Evolutionary conservation across 2,329 filamentous ascomycete genomes (phyloP).

Genomic region (Dothideomycetes sp.): DNA sequence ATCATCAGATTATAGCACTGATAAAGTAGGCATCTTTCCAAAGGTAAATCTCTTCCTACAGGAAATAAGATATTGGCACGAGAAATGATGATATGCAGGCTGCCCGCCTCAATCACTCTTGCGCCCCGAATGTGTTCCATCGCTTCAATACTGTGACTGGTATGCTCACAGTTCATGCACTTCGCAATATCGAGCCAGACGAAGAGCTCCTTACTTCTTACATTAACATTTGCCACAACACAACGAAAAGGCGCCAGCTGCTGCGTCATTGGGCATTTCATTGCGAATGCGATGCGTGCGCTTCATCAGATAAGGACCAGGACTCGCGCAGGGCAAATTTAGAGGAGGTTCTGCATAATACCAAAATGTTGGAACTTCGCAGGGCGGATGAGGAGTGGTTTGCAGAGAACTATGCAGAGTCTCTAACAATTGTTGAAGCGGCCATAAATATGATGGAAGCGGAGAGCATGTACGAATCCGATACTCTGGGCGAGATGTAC

Average conservation of each 20-base stretch:
- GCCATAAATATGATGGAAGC: conserved; percentile 12
- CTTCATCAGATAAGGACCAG: conserved; percentile 8
- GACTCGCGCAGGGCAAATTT: conserved; percentile 8
- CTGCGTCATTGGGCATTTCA: conserved; percentile 19
- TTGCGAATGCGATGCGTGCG: conserved; percentile 18
- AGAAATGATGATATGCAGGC: neutral
- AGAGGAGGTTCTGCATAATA: conserved; percentile 4
- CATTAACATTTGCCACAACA: conserved; percentile 11
- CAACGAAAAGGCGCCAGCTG: conserved; percentile 7
- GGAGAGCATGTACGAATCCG: conserved; percentile 13
- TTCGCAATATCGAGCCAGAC: conserved; percentile 17
- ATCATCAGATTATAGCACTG: conserved; percentile 4
- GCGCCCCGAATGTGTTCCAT: conserved; percentile 11
- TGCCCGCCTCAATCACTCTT: conserved; percentile 10
- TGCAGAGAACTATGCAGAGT: conserved; percentile 8
- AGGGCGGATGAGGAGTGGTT: conserved; percentile 6
- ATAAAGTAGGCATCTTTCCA: conserved; percentile 10
- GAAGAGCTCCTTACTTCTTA: conserved; percentile 18
- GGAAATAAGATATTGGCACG: too few relatives aligned
- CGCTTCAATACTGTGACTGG: conserved; percentile 10
- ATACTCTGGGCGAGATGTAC: conserved; percentile 13
- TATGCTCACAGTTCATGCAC: conserved; percentile 15
- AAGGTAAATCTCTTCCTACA: too few relatives aligned
- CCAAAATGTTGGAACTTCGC: conserved; percentile 5
- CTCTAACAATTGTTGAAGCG: conserved; percentile 9